Evolutionary conservation across 495 filamentous ascomycete genomes (phyloP), one percentile per base, ranked within the genome.

Genomic region (Penicillium maclennaniae): DNA sequence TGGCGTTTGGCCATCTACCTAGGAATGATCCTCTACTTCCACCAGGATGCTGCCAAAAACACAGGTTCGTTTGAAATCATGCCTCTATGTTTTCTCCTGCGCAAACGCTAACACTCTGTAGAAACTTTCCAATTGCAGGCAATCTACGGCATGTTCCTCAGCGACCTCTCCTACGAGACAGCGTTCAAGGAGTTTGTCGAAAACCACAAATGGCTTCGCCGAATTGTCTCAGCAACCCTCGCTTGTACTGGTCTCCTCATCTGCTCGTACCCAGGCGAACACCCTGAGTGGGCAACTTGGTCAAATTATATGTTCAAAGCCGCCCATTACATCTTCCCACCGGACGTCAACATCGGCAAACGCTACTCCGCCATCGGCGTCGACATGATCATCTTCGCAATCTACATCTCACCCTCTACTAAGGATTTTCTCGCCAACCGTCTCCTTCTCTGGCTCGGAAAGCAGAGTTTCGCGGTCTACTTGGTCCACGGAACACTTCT

Each of bases 381-480:
- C 47, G 79, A 83, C 45, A 60, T 88, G 16, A 67, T 81, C 39
- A 75, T 82, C 37, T 69, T 83, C 49, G 76, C 79, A 0, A 73
- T 84, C 52, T 79, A 80, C 55, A 76, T 87, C 49, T 84, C 79
- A 16, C 81, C 80, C 12, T 68, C 71, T 9, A 64, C 79, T 6
- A 81, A 84, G 46, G 72, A 76, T 17, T 59, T 81, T 20, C 69
- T 88, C 6, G 77, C 81, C 5, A 80, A 75, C 61, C 72, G 75
- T 23, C 67, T 77, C 14, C 72, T 88, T 12, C 76, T 86, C 45
- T 87, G 83, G 83, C 74, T 87, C 16, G 85, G 85, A 41, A 81
- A 81, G 60, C 80, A 85, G 63, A 82, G 78, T 45, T 87, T 87
- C 58, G 84, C 85, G 25, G 81, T 87, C 15, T 87, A 87, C 55